Evolutionary conservation across 2,329 filamentous ascomycete genomes (phyloP), one percentile per base, ranked within the genome.

Genomic region (Diplodia seriata): DNA sequence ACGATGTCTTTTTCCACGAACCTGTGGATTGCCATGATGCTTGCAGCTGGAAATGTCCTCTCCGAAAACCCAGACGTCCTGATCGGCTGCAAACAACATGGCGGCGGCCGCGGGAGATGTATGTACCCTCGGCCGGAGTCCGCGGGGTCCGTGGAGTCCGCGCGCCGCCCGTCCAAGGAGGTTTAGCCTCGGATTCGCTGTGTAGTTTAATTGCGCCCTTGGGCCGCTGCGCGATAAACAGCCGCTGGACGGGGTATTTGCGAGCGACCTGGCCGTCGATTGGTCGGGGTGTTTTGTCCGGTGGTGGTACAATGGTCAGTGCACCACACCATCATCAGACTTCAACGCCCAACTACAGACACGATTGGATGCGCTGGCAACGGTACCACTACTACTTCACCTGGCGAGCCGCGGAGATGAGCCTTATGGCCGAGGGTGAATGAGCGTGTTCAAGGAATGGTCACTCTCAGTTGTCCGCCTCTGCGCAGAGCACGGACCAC

Each of bases 101-200:
- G 6, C 7, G 26, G 3, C 51, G 51, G 50, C 26, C 47, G 29
- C 47, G 29, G 59, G 43, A 43, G 59, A 26, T 1, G 54, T 36
- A 55, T 65, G 38, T 65, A 65, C 20, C 50, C 51, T 47, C 40
- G 1, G 18, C 18, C 50, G 62, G 62, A 31, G 29, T 55, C 62
- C 62, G 62, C 47, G 61, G n/a, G 15, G 6, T 12, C 47, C 61
- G 61, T 33, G 57, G 57, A 49, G 29, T 33, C 57, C 57, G 57
- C 59, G 59, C 29, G 5, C 11, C 31, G 18, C 18, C 2, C 8
- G 18, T 3, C 18, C 15, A 18, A 47, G 43, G 43, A 47, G 43
- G 20, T n/a, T 20, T 20, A 47, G 18, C 43, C 43, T n/a, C n/a
- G 43, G 4, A 11, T 20, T 20, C 26, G 26, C 26, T 26, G 26